Percentiles rank a stretch among this genome's conserved stretches.
These are phyloP conservation scores for Spathaspora sp. DNA, from an alignment of 805 yeast genomes.

Conservation along the genomic window DNA sequence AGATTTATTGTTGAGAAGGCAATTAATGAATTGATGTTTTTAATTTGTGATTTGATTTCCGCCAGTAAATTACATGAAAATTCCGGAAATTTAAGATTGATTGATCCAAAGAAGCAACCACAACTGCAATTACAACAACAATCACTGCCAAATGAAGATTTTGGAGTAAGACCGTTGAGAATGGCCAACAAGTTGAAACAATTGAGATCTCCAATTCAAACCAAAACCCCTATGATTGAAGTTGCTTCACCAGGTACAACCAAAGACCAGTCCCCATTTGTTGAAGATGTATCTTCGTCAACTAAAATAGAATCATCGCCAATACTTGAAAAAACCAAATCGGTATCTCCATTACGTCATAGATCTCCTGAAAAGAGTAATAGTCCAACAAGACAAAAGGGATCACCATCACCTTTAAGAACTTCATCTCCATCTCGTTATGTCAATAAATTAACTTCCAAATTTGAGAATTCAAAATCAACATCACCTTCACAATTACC, in stretches of 20 bases:
- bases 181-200: constrained; percentile 53
- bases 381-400: neutral
- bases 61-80: constrained; percentile 42
- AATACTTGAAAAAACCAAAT: neutral
- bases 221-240: neutral
- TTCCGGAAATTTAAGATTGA: constrained; percentile 5
- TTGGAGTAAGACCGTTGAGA: constrained; percentile 64
- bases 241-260: neutral
- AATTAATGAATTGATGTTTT: constrained; percentile 65
- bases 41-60: constrained; percentile 59
- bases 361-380: neutral
- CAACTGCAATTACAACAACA: too few species aligned
- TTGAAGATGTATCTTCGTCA: neutral
- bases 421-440: constrained; percentile 6
- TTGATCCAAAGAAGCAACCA: constrained; percentile 3
- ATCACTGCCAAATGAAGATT: constrained; percentile 12
- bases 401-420: constrained; percentile 2
- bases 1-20: constrained; percentile 70
- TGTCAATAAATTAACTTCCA: constrained; percentile 19
- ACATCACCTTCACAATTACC: constrained; percentile 3
- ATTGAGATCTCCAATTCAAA: neutral
- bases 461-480: constrained; percentile 12
- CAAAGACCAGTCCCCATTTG: neutral
- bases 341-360: neutral
- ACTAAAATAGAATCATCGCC: neutral